Base-by-base conservation (phyloP, 2,329 filamentous ascomycete species). In the Lasiodiplodia sp. region DNA sequence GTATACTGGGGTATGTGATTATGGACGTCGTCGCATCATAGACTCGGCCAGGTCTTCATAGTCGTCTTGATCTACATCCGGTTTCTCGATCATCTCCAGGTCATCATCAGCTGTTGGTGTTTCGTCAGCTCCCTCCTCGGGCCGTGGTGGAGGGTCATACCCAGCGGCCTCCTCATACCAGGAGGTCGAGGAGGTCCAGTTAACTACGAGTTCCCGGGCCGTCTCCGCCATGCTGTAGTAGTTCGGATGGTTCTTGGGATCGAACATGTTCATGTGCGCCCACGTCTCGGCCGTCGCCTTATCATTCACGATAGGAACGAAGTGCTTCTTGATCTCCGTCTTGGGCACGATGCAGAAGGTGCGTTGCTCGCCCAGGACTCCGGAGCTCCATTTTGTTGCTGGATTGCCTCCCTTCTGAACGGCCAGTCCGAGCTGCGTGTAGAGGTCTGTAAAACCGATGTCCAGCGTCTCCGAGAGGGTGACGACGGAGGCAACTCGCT, bases 251-350 rank as follows among this genome's bases (percentile, higher is more conserved):
- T 89, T 85, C 70, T 84, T 85, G 1, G 88, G 85, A 65, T 90
- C 89, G 73, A 96, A 96, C 91, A 96, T 84, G 85, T 87, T 83
- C 84, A 90, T 92, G 79, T 98, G 96, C 34, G 95, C 95, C 71
- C 83, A 83, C 0, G 90, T 89, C 83, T 98, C 96, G 73, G 97
- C 93, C 12, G 81, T 83, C 0, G 91, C 93, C 74, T 87, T 88
- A 70, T 96, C 90, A 77, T 98, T 99, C 68, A 94, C 83, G 5
- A 76, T 75, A 0, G 78, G 75, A n/a, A 79, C 64, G 68, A 79
- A 81, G 68, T 75, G 78, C 34, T 75, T 70, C 63, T 72, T 72
- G 11, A 77, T 67, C 11, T 75, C 73, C 16, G 75, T 76, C 49
- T 79, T 80, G n/a, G 79, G 79, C 0, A 81, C 78, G 69, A 93